A percentile compares a stretch with the other conserved stretches of the same genome.
phyloP scores from a whole-genome alignment of 805 yeast genomes.

The Kuraishia cidri region DNA sequence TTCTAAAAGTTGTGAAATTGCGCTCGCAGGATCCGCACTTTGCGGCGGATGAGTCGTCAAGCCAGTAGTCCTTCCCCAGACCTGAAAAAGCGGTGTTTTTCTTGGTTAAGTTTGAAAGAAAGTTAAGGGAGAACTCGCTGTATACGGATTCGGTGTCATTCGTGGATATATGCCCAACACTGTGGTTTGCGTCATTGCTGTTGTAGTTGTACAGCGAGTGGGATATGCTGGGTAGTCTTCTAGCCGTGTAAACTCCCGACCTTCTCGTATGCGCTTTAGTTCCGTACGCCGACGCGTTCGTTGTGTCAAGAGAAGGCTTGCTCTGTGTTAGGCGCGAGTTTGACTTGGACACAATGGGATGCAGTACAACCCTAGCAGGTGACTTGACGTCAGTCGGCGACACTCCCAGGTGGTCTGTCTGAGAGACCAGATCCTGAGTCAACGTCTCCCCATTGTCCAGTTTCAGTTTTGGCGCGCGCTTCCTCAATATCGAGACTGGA shows the following conservation, averaged over 20 bases:
- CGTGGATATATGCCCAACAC: not conserved
- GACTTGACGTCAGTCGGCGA: too few species aligned
- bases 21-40: conserved; percentile 82
- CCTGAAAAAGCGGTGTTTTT: conserved; percentile 23
- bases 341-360: not conserved
- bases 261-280: not conserved
- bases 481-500: not conserved
- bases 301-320: not conserved
- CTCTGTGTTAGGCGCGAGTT: too few species aligned
- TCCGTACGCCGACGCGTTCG: conserved; percentile 1
- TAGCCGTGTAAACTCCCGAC: not conserved
- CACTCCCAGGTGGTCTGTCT: too few species aligned
- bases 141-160: conserved; percentile 4
- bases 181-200: too few species aligned
- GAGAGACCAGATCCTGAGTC: not conserved
- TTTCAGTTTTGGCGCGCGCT: not conserved
- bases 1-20: conserved; percentile 73
- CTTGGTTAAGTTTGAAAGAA: conserved; percentile 3
- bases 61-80: conserved; percentile 80
- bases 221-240: conserved; percentile 4
- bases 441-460: not conserved
- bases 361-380: not conserved
- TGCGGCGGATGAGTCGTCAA: conserved; percentile 87
- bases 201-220: conserved; percentile 1
- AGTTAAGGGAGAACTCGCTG: conserved; percentile 3